Base-by-base conservation (phyloP, 2,329 filamentous ascomycete species). In the Cyphellophora europaea region DNA sequence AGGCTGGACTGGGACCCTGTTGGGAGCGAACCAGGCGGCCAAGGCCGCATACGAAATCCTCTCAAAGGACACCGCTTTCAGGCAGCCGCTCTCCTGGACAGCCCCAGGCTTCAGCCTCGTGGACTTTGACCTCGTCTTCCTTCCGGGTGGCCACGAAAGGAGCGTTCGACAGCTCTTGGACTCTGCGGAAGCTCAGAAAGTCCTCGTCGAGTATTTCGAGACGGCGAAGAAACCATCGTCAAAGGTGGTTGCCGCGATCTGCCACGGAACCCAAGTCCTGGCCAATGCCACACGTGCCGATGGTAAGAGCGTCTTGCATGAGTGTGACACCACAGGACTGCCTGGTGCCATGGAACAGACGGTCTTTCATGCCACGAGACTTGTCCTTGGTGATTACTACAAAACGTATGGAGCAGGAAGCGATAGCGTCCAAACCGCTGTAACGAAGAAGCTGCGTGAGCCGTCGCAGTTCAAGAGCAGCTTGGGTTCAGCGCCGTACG, bases 81-180 rank as follows among this genome's bases (percentile, higher is more conserved):
- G 54, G 39, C 49, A 57, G 5, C 66, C 69, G 1, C 45, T 61
- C 3, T 55, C 66, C 5, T 73, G 68, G 69, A 55, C 61, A 2
- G 49, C 58, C 1, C 49, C 58, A 5, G 54, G 42, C 37, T 71
- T 72, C 50, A 55, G 54, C 11, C 56, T 71, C 32, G 57, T 61
- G 15, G 38, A 52, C 6, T 72, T 63, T 44, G 61, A 68, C 38
- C 56, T 72, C 16, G 60, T 71, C 27, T 61, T 71, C 44, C 51
- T 72, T 2, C 69, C 69, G 2, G 68, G 69, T 10, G 68, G 69
- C 3, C 69, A 73, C 45, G 69, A 73, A 14, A 72, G 70, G 52
- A 51, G 56, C 10, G 65, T 72, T 1, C 57, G 59, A 1, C 68
- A 72, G 45, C 52, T 72, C 37, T 65, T 73, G 41, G 68, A 72